Base-by-base conservation (phyloP, 1,284 basidiomycete species). In the Xerocomus cyaneibrunnescens region DNA sequence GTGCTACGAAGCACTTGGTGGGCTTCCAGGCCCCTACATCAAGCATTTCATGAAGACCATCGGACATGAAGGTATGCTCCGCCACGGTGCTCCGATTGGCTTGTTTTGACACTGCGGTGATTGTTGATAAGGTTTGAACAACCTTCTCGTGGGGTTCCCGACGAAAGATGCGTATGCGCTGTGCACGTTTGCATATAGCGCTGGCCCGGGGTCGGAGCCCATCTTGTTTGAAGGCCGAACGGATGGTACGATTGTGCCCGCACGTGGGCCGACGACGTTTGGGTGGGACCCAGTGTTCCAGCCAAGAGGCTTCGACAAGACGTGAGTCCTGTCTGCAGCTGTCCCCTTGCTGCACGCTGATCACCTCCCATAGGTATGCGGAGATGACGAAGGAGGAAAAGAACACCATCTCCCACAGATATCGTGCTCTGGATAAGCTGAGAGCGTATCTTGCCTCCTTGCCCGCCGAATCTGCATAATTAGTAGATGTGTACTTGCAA, bases 21-120 rank as follows among this genome's bases (percentile, higher is more conserved):
- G 93, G 0, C 81, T 99, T 7, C 96, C 96, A 2, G 97, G 96
- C 0, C 94, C 95, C 0, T 99, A 98, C 72, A 97, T 99, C 78
- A 99, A 99, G 66, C 80, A 93, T 64, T 98, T 98, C 69, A 73
- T 96, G 62, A 77, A 77, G 45, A 79, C 78, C 19, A 71, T 97
- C 5, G 94, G 94, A 1, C 89, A 93, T 61, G 85, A 90, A 59
- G 66, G 66, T 69, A 34, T 34, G 56, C 21, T 45, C 40, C 14
- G 19, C 28, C 28, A 30, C 19, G 30, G 39, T 5, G 42, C 21
- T 36, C 31, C 37, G 47, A 48, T 83, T 79, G 19, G 5, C 28
- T 28, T 16, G 14, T n/a, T n/a, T 32, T 22, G 36, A 54, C 14
- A 17, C 21, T 10, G 17, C 12, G 5, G 7, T 28, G 21, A 12